Base-by-base conservation (phyloP, 495 filamentous ascomycete species). In the Gamarada debralockiae region DNA sequence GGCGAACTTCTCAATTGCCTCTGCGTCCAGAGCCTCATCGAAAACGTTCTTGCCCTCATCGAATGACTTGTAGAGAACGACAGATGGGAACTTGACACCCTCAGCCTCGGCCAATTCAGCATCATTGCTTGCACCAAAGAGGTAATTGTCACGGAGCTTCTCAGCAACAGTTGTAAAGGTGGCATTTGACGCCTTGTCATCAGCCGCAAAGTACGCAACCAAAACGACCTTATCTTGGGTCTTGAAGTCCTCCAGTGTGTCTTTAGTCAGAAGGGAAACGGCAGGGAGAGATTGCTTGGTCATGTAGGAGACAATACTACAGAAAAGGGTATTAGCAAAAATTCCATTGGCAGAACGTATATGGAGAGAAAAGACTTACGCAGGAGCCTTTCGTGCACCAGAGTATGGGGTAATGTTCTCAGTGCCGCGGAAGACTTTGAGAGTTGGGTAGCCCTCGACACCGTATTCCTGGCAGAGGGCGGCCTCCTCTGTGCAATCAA, bases 361-460 rank as follows among this genome's bases (percentile, higher is more conserved):
- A 12, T n/a, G 1, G 5, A 23, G 31, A 20, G 25, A 1, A 22
- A 41, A 10, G 40, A 83, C 89, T 74, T 74, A 93, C 90, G 90
- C 84, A 65, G 83, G 85, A 42, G 91, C 83, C 78, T 99, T 95
- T 67, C 93, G 81, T 69, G 88, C 85, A 63, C 93, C 93, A 58
- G 76, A 78, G 70, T 97, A 99, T 44, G 93, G 84, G 48, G 81
- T 78, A 64, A 84, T 76, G 59, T 85, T 89, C 2, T 96, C 89
- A n/a, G 73, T 73, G 49, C 93, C 93, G 56, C 93, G 92, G 90
- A 97, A 99, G 68, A 99, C 84, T 83, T 97, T 99, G 59, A 99
- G 78, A 48, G 93, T 99, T 22, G 93, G 93, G 75, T 97, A 99
- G 45, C 93, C 93, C 74, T 96, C 90, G 20, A 99, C 90, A 47